Percentiles rank a stretch among this genome's conserved stretches.
These are phyloP conservation scores for Metarhizium brunneum DNA, from an alignment of 2,329 filamentous ascomycete species.

Conservation along the genomic window DNA sequence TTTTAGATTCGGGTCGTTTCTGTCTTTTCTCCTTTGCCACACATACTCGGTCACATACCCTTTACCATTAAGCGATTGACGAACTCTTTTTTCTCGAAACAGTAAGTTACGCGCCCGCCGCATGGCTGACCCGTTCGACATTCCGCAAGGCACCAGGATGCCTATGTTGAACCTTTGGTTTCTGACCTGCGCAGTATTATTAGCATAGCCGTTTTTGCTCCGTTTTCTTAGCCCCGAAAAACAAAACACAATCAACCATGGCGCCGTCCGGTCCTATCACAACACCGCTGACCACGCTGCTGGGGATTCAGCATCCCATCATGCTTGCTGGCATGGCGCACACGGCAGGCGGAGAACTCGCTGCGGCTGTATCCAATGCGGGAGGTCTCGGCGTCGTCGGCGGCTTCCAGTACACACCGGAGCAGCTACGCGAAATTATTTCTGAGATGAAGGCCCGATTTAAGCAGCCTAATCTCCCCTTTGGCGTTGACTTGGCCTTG, in stretches of 20 bases:
- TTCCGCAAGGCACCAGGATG: background rate
- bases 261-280: constrained; percentile 46
- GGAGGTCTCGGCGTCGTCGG: constrained; percentile 74
- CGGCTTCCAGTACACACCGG: constrained; percentile 61
- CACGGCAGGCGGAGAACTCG: constrained; percentile 67
- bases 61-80: background rate
- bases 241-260: constrained; percentile 20
- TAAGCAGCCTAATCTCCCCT: constrained; percentile 58
- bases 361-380: constrained; percentile 80
- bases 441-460: constrained; percentile 76
- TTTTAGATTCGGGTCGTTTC: background rate
- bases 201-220: background rate
- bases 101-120: background rate
- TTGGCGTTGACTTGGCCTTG: constrained; percentile 85
- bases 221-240: background rate
- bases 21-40: background rate
- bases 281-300: constrained; percentile 68
- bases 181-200: background rate
- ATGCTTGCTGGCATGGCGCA: constrained; percentile 91
- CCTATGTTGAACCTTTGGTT: background rate
- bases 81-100: background rate
- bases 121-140: background rate
- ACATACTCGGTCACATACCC: background rate
- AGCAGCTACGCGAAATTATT: constrained; percentile 70
- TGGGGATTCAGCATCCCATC: constrained; percentile 81